Conservation (phyloP, 2,329 filamentous ascomycete species). For the Ceratocystis variospora region DNA sequence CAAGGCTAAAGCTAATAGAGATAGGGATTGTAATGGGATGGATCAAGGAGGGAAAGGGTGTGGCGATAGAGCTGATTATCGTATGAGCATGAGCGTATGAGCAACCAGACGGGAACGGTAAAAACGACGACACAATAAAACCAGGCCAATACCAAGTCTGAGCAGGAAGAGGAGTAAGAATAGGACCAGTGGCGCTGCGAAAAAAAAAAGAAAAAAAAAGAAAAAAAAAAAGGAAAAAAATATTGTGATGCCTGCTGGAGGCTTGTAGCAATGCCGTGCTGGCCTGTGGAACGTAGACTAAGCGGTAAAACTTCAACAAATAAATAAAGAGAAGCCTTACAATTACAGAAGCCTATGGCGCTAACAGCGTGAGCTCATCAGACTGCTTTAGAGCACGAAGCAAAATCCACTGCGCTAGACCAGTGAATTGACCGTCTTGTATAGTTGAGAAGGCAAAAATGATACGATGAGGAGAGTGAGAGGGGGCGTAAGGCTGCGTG, state of each 20-base stretch:
- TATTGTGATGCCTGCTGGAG: background rate
- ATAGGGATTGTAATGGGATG: background rate
- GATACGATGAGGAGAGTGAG: background rate
- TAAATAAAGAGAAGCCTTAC: no score
- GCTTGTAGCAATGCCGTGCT: no score
- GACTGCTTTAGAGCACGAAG: no score
- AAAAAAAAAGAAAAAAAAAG: background rate
- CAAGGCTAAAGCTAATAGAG: background rate
- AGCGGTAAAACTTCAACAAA: no score
- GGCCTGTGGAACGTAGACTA: no score
- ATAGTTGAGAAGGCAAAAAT: background rate
- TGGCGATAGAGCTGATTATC: conserved; percentile 6
- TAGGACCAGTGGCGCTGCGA: background rate
- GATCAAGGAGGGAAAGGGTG: background rate
- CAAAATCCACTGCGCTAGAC: no score
- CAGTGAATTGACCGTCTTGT: no score
- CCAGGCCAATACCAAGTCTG: background rate
- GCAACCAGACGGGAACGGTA: background rate
- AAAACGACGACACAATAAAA: background rate
- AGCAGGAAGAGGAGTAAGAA: background rate
- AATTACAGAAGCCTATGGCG: no score
- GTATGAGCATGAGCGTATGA: conserved; percentile 8
- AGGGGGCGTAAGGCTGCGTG: background rate
- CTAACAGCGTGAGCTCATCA: no score
- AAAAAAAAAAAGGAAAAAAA: background rate